phyloP scores from a whole-genome alignment of 805 yeast species.

The Saturnispora sekii region DNA sequence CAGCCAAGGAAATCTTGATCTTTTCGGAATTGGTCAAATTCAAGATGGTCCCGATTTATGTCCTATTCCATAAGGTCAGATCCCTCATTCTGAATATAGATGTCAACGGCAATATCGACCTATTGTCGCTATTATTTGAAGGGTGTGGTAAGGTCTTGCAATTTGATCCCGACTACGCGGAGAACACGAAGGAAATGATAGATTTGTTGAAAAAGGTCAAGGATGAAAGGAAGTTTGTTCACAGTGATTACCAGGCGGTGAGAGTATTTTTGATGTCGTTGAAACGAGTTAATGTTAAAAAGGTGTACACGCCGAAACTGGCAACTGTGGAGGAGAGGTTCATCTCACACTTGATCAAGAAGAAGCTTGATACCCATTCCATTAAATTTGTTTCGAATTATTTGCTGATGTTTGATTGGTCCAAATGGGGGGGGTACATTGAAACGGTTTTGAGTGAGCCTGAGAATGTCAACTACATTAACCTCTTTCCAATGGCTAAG shows the following conservation, averaged over 20 bases:
- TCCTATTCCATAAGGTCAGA: conserved; percentile 65
- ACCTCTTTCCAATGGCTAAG: conserved; percentile 39
- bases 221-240: conserved; percentile 38
- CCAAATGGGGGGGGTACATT: conserved; percentile 24
- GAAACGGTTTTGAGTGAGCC: conserved; percentile 45
- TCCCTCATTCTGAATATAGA: conserved; percentile 42
- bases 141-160: conserved; percentile 59
- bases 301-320: conserved; percentile 21
- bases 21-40: conserved; percentile 73
- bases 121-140: conserved; percentile 62
- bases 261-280: conserved; percentile 44
- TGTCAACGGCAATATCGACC: conserved; percentile 54
- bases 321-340: conserved; percentile 37
- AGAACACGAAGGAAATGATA: conserved; percentile 56
- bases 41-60: conserved; percentile 58
- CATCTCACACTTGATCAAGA: conserved; percentile 39
- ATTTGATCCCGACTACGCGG: conserved; percentile 44
- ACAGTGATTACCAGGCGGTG: conserved; percentile 49
- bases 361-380: conserved; percentile 36
- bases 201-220: conserved; percentile 41
- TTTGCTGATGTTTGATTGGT: conserved; percentile 39
- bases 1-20: conserved; percentile 49
- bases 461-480: conserved; percentile 50
- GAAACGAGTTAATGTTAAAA: conserved; percentile 42
- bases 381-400: conserved; percentile 28